Evolutionary conservation across 1,284 basidiomycete genomes (phyloP), one percentile per base, ranked within the genome.

Genomic region (Taiwanofungus camphoratus): DNA sequence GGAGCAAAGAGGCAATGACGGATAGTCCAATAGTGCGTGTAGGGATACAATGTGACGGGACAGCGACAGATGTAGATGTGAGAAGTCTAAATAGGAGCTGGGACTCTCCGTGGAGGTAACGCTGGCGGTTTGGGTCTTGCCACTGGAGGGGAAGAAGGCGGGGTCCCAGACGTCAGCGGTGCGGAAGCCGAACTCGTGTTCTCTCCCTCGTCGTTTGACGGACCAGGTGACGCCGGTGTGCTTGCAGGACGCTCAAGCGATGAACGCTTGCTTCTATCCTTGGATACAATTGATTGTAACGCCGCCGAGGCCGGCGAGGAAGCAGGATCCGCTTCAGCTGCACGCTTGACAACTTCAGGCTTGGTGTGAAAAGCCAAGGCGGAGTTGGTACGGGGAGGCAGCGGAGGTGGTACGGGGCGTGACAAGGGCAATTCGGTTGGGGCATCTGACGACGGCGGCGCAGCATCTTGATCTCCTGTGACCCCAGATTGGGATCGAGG

Each of bases 341-440:
- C 48, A 3, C 60, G 55, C 4, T 59, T 49, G 13, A 57, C 34
- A 9, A 56, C 39, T 33, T 66, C 62, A 13, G 56, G 39, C n/a
- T 41, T 48, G 7, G 48, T 33, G 27, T 50, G 47, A 26, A 53
- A 31, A 21, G 48, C 56, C 48, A 55, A 35, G 57, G 61, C 45
- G 59, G 66, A 47, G 60, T 49, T 59, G 2, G 74, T 68, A 34
- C 79, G 73, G 6, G 80, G 79, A 9, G 80, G 80, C 30, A 82
- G 63, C 16, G 79, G 79, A 0, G 81, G 80, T 11, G 76, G 74
- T 3, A 61, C 61, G 5, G 67, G 61, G 34, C 64, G 63, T 5
- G 49, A 43, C 11, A 41, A 19, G 13, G 53, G 42, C 20, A 48
- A 36, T 5, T 49, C 12, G 13, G 49, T 32, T 20, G 46, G 41